Percentiles rank a stretch among this genome's conserved stretches.
These are phyloP conservation scores for Pyrus communis DNA, from an alignment of 306 rosid species.

Conservation along the genomic window DNA sequence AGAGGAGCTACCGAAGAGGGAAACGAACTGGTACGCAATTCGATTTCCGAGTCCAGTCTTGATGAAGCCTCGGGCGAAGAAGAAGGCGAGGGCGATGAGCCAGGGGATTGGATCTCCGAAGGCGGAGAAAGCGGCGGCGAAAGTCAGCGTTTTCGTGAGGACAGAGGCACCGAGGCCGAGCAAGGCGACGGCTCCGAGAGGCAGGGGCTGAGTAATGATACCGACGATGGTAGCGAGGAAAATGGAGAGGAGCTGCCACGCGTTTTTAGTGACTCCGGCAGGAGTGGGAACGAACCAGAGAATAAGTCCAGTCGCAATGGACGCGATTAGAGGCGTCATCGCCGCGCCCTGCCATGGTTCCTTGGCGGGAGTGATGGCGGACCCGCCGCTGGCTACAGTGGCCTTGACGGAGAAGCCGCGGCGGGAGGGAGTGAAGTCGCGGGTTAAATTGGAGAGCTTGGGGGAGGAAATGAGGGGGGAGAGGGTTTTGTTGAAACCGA, in stretches of 20 bases:
- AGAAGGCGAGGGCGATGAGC: constrained; percentile 90
- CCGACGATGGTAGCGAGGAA: constrained; percentile 92
- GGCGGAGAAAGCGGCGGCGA: constrained; percentile 85
- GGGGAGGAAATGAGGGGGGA: constrained; percentile 11
- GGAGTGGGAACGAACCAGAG: constrained; percentile 91
- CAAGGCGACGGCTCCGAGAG: constrained; percentile 88
- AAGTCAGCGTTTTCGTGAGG: constrained; percentile 79
- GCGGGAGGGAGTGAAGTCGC: neutral
- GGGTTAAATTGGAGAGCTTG: constrained; percentile 4
- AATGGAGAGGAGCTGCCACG: constrained; percentile 87
- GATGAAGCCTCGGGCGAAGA: constrained; percentile 92
- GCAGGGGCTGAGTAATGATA: constrained; percentile 84
- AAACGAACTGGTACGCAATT: constrained; percentile 82
- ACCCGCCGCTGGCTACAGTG: constrained; percentile 8
- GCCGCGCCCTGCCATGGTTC: constrained; percentile 91
- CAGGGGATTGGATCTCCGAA: constrained; percentile 97
- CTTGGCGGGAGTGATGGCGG: constrained; percentile 20
- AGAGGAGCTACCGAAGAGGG: constrained; percentile 87
- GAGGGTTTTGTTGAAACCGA: constrained; percentile 13
- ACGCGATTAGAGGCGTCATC: constrained; percentile 66
- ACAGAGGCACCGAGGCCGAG: constrained; percentile 83
- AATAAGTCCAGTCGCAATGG: constrained; percentile 63
- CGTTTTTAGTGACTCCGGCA: constrained; percentile 56
- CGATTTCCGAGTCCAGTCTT: constrained; percentile 94
- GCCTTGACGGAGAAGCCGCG: constrained; percentile 7